A percentile compares a stretch with the other conserved stretches of the same genome.
These are phyloP conservation scores for Chalara sp. DNA, from an alignment of 2,329 filamentous ascomycete genomes.

Conservation along the genomic window DNA sequence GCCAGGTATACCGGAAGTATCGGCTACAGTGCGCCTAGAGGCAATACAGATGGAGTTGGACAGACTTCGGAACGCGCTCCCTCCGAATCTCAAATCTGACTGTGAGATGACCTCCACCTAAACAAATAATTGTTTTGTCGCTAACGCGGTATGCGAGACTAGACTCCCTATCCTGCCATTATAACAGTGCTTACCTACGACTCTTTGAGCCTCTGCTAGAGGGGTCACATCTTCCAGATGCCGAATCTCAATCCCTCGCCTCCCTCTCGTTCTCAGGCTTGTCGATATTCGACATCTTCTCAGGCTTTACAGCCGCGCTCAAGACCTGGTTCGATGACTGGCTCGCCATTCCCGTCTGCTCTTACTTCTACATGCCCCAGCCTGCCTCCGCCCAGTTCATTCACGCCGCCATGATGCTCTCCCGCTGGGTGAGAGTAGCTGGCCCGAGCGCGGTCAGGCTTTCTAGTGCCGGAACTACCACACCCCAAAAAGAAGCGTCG, in stretches of 20 bases:
- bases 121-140: background rate
- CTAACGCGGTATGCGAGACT: background rate
- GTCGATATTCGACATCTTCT: constrained; percentile 40
- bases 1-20: constrained; percentile 8
- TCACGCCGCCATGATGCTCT: too few relatives aligned
- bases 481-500: too few relatives aligned
- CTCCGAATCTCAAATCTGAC: constrained; percentile 30
- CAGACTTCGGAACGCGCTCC: constrained; percentile 31
- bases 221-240: constrained; percentile 33
- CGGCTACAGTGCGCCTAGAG: constrained; percentile 28
- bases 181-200: constrained; percentile 35
- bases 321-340: constrained; percentile 44
- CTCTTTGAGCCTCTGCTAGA: constrained; percentile 42
- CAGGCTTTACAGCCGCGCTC: constrained; percentile 40
- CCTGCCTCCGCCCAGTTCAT: too few relatives aligned
- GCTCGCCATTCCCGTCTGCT: constrained; percentile 34
- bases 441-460: too few relatives aligned
- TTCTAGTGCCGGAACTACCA: too few relatives aligned
- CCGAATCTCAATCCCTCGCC: constrained; percentile 37
- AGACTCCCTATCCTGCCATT: constrained; percentile 35
- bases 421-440: too few relatives aligned
- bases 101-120: constrained; percentile 24
- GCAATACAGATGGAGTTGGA: constrained; percentile 41
- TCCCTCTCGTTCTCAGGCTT: constrained; percentile 33
- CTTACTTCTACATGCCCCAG: constrained; percentile 42